Conservation (phyloP, 495 filamentous ascomycete species). For the Penicillium salamii region DNA sequence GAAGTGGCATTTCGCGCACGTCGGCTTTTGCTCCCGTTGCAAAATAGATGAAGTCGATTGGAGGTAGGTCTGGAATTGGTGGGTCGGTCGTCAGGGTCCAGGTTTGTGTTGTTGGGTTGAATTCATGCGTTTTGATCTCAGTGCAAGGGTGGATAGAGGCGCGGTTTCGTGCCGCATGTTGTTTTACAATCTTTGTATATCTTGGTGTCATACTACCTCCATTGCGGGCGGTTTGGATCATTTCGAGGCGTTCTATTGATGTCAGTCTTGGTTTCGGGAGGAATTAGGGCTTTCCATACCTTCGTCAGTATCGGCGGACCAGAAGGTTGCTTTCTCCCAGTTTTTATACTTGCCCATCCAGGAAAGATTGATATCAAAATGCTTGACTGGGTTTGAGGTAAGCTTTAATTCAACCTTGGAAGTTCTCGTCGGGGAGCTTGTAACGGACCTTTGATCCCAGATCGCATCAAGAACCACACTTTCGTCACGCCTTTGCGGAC, state of each 20-base stretch:
- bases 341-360: constrained; percentile 71
- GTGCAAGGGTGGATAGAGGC: constrained; percentile 51
- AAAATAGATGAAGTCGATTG: constrained; percentile 63
- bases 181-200: constrained; percentile 52
- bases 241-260: constrained; percentile 50
- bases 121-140: constrained; percentile 36
- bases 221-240: constrained; percentile 54
- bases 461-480: constrained; percentile 58
- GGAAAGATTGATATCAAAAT: constrained; percentile 59
- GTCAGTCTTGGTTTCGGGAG: background rate
- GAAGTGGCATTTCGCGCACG: constrained; percentile 46
- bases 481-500: constrained; percentile 50
- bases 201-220: constrained; percentile 61
- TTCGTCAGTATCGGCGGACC: constrained; percentile 57
- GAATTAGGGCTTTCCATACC: constrained; percentile 20
- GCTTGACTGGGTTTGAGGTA: constrained; percentile 44
- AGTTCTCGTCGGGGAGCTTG: background rate
- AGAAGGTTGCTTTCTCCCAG: constrained; percentile 59
- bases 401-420: background rate
- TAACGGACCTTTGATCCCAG: constrained; percentile 48
- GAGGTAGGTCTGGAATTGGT: constrained; percentile 45
- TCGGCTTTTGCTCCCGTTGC: constrained; percentile 57
- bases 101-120: constrained; percentile 32
- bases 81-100: constrained; percentile 52
- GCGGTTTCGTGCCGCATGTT: constrained; percentile 40